Base-by-base conservation (phyloP, 805 yeast species). In the Pichia exigua region DNA sequence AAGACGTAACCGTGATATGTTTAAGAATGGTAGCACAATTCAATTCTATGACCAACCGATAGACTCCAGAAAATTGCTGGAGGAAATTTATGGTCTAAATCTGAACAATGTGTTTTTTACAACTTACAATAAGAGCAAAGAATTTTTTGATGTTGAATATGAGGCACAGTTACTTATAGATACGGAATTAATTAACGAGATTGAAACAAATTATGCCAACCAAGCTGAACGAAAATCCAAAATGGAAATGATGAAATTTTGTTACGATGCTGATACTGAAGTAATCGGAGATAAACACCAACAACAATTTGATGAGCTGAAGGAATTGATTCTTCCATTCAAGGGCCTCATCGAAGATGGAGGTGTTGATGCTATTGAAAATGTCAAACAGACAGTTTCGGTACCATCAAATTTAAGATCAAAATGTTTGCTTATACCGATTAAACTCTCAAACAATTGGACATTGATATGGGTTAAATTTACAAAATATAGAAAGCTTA, bases 401-500 rank as follows among this genome's bases (percentile, higher is more conserved):
- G 24, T 47, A 21, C 38, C 27, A 10, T 15, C 46, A 13, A 39
- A 43, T 15, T 46, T 57, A 20, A 48, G 66, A 45, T 50, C 51
- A 24, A 49, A 49, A 28, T 59, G 57, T 18, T 13, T 64, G 13
- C 11, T 64, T 2, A 46, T 63, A n/a, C 63, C 62, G 0, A 45
- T 62, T 2, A 59, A 59, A 39, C 42, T 57, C 21, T 48, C 54
- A 6, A 42, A 55, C n/a, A 40, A 47, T 20, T 64, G 67, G 67
- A 52, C 65, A 2, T 48, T 61, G 22, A 45, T 64, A 2, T 64
- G 68, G 68, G 49, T 63, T 12, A 57, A 61, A 42, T 58, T 63
- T 30, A 49, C 48, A n/a, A 50, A 51, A 42, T 39, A 52, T 42
- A 44, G 18, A 17, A 49, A 56, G 42, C 59, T 44, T 30, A 57